phyloP scores from a whole-genome alignment of 106 monocot genomes.

The Allium sativum region DNA sequence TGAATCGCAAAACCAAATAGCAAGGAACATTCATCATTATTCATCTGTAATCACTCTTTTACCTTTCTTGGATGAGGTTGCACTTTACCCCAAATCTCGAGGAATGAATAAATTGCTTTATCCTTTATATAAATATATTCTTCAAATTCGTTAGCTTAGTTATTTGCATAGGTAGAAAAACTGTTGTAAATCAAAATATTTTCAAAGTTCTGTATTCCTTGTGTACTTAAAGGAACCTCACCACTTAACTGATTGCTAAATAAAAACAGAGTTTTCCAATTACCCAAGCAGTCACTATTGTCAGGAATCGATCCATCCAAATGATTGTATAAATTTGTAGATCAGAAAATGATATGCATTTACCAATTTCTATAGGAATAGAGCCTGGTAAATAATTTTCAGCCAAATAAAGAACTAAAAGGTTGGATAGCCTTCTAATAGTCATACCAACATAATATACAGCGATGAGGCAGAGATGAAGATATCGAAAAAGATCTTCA shows the following conservation, averaged over 20 bases:
- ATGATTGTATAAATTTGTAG: conserved; percentile 50
- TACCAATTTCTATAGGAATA: conserved; percentile 65
- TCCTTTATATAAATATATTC: conserved; percentile 51
- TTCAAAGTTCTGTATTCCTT: conserved; percentile 45
- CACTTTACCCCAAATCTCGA: conserved; percentile 44
- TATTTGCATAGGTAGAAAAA: conserved; percentile 38
- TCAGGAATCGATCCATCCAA: conserved; percentile 50
- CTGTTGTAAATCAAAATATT: conserved; percentile 48
- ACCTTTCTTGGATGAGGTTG: conserved; percentile 24
- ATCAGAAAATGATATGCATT: conserved; percentile 29
- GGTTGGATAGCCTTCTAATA: conserved; percentile 48
- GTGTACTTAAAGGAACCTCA: conserved; percentile 56
- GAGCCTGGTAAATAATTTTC: conserved; percentile 41
- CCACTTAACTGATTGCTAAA: conserved; percentile 50
- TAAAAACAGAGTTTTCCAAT: conserved; percentile 32
- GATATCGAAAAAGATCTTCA: conserved; percentile 59
- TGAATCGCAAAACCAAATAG: too few relatives aligned
- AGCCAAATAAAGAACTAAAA: conserved; percentile 31
- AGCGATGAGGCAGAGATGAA: conserved; percentile 34
- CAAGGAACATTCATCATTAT: too few relatives aligned
- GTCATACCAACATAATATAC: conserved; percentile 45
- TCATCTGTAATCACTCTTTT: too few relatives aligned
- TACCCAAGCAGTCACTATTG: conserved; percentile 33
- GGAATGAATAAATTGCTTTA: conserved; percentile 57
- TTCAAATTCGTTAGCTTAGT: conserved; percentile 36